Evolutionary conservation across 768 basidiomycete species (phyloP).

Genomic region (Mycena vitilis): DNA sequence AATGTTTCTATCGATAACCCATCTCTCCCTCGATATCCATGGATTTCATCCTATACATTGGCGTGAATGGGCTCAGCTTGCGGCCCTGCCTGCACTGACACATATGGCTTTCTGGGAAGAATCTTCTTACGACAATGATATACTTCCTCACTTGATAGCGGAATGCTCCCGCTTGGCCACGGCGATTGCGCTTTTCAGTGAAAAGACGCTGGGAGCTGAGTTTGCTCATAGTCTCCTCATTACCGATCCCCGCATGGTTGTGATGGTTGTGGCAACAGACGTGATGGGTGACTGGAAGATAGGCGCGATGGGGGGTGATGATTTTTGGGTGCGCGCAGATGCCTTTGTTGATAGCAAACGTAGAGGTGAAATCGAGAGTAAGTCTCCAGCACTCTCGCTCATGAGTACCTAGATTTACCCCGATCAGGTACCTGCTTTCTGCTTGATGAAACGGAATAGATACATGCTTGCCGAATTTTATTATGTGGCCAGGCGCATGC

Average conservation of each 20-base stretch:
- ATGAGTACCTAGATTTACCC: not conserved
- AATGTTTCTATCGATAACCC: slow-evolving; percentile 3
- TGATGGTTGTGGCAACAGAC: not conserved
- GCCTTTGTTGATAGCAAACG: not conserved
- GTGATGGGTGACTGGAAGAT: not conserved
- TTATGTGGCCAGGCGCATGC: no score
- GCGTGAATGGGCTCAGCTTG: slow-evolving; percentile 2
- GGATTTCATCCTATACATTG: not conserved
- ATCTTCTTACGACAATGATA: not conserved
- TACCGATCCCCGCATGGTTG: slow-evolving; percentile 9
- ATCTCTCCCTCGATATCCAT: not conserved
- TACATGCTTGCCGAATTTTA: not conserved
- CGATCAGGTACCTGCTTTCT: not conserved
- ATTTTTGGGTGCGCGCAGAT: slow-evolving; percentile 11
- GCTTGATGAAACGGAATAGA: not conserved
- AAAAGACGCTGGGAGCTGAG: no score
- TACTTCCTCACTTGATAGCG: not conserved
- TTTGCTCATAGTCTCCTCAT: not conserved
- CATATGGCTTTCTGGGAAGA: slow-evolving; percentile 3
- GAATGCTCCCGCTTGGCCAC: not conserved
- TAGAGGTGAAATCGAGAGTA: slow-evolving; percentile 8
- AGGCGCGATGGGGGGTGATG: slow-evolving; percentile 1
- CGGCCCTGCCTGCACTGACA: slow-evolving; percentile 15
- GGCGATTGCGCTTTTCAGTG: not conserved
- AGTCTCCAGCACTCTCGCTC: not conserved